Conservation (phyloP, 2,329 filamentous ascomycete species). For the Calonectria leucothoes region DNA sequence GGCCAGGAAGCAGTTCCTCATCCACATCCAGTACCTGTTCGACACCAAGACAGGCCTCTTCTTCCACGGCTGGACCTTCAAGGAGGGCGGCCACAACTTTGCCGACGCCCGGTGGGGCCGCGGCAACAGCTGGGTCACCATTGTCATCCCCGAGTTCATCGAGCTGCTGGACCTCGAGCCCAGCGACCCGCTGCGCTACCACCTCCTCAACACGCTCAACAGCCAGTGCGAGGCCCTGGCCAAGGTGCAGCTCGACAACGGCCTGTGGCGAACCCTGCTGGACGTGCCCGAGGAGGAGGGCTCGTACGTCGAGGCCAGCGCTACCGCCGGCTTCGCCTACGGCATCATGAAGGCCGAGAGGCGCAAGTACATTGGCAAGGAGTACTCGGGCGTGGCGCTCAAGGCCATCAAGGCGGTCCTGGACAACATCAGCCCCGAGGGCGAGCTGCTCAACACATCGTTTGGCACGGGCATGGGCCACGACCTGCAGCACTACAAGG, state of each 20-base stretch:
- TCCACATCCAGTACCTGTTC: slow-evolving; percentile 83
- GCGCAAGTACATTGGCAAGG: slow-evolving; percentile 74
- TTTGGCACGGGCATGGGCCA: slow-evolving; percentile 85
- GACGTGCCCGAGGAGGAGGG: slow-evolving; percentile 74
- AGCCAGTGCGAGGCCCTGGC: slow-evolving; percentile 76
- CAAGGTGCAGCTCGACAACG: slow-evolving; percentile 68
- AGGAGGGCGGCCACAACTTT: slow-evolving; percentile 73
- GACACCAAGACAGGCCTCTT: slow-evolving; percentile 79
- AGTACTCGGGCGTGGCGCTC: slow-evolving; percentile 71
- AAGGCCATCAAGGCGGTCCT: slow-evolving; percentile 76
- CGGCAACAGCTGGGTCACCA: slow-evolving; percentile 81
- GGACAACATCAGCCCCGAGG: slow-evolving; percentile 71
- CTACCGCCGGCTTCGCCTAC: slow-evolving; percentile 84
- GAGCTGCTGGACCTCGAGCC: slow-evolving; percentile 74
- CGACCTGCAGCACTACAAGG: slow-evolving; percentile 79
- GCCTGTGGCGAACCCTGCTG: slow-evolving; percentile 81
- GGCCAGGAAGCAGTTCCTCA: slow-evolving; percentile 80
- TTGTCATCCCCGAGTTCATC: slow-evolving; percentile 85
- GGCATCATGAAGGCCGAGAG: slow-evolving; percentile 80
- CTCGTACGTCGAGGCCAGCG: slow-evolving; percentile 81
- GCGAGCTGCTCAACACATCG: slow-evolving; percentile 79
- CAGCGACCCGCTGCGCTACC: slow-evolving; percentile 71
- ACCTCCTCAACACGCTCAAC: slow-evolving; percentile 72
- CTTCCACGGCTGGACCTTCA: slow-evolving; percentile 86
- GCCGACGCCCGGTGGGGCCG: slow-evolving; percentile 68